Base-by-base conservation (phyloP, 306 rosid genomes). In the Cucurbita ficifolia region DNA sequence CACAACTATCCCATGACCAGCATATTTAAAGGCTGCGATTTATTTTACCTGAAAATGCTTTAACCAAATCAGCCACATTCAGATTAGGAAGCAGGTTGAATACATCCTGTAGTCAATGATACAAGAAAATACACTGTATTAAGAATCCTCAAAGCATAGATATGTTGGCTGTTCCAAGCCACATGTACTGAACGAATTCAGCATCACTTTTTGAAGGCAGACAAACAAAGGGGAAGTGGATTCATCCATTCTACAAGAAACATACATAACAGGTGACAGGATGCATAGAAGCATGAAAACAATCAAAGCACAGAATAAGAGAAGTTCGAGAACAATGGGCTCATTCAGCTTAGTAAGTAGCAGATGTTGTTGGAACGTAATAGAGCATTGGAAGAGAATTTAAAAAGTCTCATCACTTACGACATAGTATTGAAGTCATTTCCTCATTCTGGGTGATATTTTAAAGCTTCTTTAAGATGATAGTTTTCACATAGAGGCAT, bases 21-120 rank as follows among this genome's bases (percentile, higher is more conserved):
- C 19, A 24, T 21, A 38, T 24, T 57, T 9, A 16, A 10, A 62
- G 17, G 24, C 18, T 54, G 56, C 33, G 13, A 59, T 18, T 38
- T 17, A 49, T 8, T 12, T 62, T 57, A 83, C 89, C 89, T 73
- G 87, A 48, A 79, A 84, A 84, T 19, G 83, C 78, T 82, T 87
- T 87, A 42, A 85, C 74, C 62, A 87, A 74, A 60, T 87, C 86
- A 1, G 79, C 29, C 24, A 83, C 84, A 17, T 83, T 87, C 55
- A 81, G 87, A 79, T 85, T 83, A 43, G 89, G 89, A 73, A 85
- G 84, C 33, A 79, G 81, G 79, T 84, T 84, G 84, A 85, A 74
- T 50, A 87, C 79, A 17, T 87, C 87, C 91, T 87, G 86, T 45
- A 35, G 72, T 72, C 75, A 35, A 35, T 35, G 65, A 76, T 51